Conservation (phyloP, 805 yeast species). For the Ogataea corticis region DNA sequence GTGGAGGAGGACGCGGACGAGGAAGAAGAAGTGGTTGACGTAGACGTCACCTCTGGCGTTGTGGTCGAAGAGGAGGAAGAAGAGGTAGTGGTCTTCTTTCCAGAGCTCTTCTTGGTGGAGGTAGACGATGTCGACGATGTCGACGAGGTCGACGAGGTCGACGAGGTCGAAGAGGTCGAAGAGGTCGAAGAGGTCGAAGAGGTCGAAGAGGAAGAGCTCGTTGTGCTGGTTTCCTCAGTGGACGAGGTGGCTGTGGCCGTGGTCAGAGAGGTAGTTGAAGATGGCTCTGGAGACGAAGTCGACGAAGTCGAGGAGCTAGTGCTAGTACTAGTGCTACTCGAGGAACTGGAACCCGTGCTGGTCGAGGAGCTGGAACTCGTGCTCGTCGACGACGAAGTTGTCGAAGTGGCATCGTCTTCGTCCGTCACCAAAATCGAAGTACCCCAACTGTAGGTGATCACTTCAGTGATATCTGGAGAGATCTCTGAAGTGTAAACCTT, state of each 20-base stretch:
- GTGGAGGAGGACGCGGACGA: conserved; percentile 8
- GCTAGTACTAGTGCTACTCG: conserved; percentile 27
- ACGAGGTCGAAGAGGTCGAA: not conserved
- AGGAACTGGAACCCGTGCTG: conserved; percentile 19
- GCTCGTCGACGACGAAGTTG: too few relatives aligned
- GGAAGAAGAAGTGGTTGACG: conserved; percentile 11
- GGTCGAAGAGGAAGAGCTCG: not conserved
- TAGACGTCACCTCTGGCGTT: conserved; percentile 6
- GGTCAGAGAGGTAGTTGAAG: conserved; percentile 13
- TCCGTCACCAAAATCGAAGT: conserved; percentile 14
- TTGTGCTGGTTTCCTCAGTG: not conserved
- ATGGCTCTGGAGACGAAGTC: conserved; percentile 12
- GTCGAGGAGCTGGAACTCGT: conserved; percentile 10
- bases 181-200: conserved; percentile 15
- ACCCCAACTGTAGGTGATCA: conserved; percentile 19
- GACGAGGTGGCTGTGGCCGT: conserved; percentile 15
- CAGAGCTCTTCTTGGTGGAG: conserved; percentile 2
- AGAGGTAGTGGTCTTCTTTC: not conserved
- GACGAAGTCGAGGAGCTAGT: conserved; percentile 9
- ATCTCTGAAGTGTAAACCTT: conserved; percentile 32
- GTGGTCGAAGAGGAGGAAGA: conserved; percentile 22
- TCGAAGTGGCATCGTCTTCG: conserved; percentile 2
- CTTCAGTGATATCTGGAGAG: conserved; percentile 22
- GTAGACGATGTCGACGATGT: conserved; percentile 23
- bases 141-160: conserved; percentile 11